Base-by-base conservation (phyloP, 1,139 yeast species). In the Starmera stellimalicola region DNA sequence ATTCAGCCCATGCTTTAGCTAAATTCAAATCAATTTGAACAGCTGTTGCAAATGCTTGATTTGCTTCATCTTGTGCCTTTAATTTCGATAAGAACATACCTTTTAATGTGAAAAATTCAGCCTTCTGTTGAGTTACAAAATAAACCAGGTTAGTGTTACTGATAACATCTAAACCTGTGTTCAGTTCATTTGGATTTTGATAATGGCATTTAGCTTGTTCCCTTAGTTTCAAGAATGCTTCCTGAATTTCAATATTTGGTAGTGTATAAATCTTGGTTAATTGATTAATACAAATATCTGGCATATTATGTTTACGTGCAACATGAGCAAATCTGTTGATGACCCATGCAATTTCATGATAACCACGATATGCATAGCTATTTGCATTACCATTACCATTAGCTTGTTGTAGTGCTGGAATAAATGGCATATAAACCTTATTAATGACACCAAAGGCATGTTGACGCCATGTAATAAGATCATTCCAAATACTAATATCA, bases 1-100 rank as follows among this genome's bases (percentile, higher is more conserved):
- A 93, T 56, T 93, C 97, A 2, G 97, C 97, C 99, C 99, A 93
- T 0, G 98, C 98, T 52, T 91, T 91, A 2, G 98, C 95, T 36
- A 91, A 62, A 48, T 87, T 85, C 47, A 88, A 70, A 52, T 93
- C 98, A 39, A 88, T 78, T 56, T 91, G 97, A 17, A 93, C 97
- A 4, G 98, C 95, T 2, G 96, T 83, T 2, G 97, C 95, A 62
- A 91, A 91, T 0, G 96, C 95, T 54, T 88, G 94, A 54, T 91
- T 88, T 7, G 99, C 98, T 50, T 91, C 97, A 41, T 88, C 96
- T 47, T 79, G 77, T 33, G 84, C 88, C 45, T 82, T 78, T 48
- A 91, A 65, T 55, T 87, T 91, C 24, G 94, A 94, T 52, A 91
- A 70, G 52, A 93, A 91, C 96, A 91, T 91, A 42, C 98, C 99